A percentile compares a stretch with the other conserved stretches of the same genome.
phyloP scores from a whole-genome alignment of 2,329 filamentous ascomycete species.

The Epichloe brachyelytri region DNA sequence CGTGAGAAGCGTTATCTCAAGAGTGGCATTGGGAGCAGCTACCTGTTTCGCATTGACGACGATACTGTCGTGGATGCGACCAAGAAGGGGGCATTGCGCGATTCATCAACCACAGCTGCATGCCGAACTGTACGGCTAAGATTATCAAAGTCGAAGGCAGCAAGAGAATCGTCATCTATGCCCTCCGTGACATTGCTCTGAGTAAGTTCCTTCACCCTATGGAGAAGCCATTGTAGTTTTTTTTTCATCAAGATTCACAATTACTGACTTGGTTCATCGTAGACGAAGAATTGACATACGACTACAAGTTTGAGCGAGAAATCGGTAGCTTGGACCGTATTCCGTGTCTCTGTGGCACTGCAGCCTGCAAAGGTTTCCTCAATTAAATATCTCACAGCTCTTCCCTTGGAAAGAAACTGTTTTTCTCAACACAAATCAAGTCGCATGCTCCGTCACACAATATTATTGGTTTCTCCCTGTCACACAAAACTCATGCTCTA shows the following conservation, averaged over 20 bases:
- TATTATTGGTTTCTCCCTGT: not conserved
- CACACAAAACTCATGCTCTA: not conserved
- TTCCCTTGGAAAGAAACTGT: not conserved
- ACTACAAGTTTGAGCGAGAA: conserved; percentile 99
- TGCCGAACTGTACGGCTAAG: conserved; percentile 96
- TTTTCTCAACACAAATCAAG: not conserved
- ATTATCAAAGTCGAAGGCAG: conserved; percentile 98
- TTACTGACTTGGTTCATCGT: conserved; percentile 15
- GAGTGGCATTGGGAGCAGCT: conserved; percentile 93
- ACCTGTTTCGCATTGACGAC: conserved; percentile 96
- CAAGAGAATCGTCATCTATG: conserved; percentile 98
- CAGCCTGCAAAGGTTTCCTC: conserved; percentile 96
- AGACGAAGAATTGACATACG: conserved; percentile 99
- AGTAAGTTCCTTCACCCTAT: conserved; percentile 47
- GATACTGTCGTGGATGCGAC: conserved; percentile 96
- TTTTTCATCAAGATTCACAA: not conserved
- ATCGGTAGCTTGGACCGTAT: conserved; percentile 90
- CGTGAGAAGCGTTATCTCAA: conserved; percentile 85
- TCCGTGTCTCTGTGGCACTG: conserved; percentile 89
- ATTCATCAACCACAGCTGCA: conserved; percentile 98
- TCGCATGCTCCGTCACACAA: not conserved
- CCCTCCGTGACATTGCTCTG: conserved; percentile 83
- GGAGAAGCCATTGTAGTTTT: not conserved
- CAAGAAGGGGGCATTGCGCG: conserved; percentile 93
- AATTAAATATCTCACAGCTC: conserved; percentile 46